phyloP scores from a whole-genome alignment of 306 rosid genomes.

The Rosa lucieae region DNA sequence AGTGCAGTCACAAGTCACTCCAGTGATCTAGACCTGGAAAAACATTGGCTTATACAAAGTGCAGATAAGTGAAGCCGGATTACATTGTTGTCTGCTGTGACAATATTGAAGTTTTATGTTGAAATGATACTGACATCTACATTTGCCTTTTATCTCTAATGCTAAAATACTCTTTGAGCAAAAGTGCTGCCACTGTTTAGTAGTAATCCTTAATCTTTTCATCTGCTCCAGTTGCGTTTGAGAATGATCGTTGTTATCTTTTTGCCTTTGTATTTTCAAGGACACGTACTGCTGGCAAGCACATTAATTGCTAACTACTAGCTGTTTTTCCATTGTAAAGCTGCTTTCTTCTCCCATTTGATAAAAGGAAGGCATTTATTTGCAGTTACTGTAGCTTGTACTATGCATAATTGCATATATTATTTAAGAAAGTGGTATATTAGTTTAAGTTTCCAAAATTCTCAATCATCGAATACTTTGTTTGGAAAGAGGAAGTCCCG shows the following conservation, averaged over 20 bases:
- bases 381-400: background rate
- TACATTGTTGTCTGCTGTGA: conserved; percentile 27
- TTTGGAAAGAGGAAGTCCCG: background rate
- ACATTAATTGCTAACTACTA: conserved; percentile 5
- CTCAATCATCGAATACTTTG: background rate
- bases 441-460: background rate
- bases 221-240: conserved; percentile 24
- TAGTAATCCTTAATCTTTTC: conserved; percentile 30
- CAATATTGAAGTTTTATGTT: conserved; percentile 32
- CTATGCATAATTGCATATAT: background rate
- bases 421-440: background rate
- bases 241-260: conserved; percentile 14
- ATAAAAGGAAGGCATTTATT: background rate
- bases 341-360: conserved; percentile 21
- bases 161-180: conserved; percentile 28
- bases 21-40: conserved; percentile 9
- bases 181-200: conserved; percentile 23
- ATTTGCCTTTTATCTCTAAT: conserved; percentile 21
- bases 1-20: conserved; percentile 30
- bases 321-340: conserved; percentile 18
- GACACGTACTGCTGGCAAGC: conserved; percentile 21
- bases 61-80: conserved; percentile 37
- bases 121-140: conserved; percentile 26
- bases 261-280: conserved; percentile 17
- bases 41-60: conserved; percentile 38